Percentiles rank a stretch among this genome's conserved stretches.
These are phyloP conservation scores for Ustilago trichophora DNA, from an alignment of 1,284 basidiomycete species.

Conservation along the genomic window DNA sequence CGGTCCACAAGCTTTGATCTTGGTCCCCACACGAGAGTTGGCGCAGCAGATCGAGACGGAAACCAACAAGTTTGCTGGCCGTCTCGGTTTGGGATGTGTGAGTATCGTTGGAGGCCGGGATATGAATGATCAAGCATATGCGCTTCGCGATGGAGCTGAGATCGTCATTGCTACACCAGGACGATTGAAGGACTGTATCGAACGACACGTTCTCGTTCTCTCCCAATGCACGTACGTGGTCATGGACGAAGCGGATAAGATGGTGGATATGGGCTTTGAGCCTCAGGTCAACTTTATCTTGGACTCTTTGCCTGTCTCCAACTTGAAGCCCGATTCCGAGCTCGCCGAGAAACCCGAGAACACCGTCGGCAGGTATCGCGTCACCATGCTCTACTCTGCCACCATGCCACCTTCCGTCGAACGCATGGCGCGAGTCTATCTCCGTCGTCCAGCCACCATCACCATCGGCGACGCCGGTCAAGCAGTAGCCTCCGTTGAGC, in stretches of 20 bases:
- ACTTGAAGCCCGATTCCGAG: slow-evolving; percentile 79
- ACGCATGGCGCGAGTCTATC: slow-evolving; percentile 89
- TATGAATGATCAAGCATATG: slow-evolving; percentile 96
- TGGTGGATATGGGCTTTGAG: slow-evolving; percentile 98
- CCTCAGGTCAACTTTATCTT: slow-evolving; percentile 92
- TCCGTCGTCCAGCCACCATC: slow-evolving; percentile 89
- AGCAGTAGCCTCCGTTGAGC: slow-evolving; percentile 96
- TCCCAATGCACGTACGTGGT: slow-evolving; percentile 97
- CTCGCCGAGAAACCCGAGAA: slow-evolving; percentile 64
- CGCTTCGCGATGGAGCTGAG: slow-evolving; percentile 91
- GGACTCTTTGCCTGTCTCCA: slow-evolving; percentile 85
- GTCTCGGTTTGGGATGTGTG: slow-evolving; percentile 88
- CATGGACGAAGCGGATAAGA: slow-evolving; percentile 99
- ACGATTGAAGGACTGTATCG: slow-evolving; percentile 95
- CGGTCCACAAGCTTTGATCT: slow-evolving; percentile 90
- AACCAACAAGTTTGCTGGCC: slow-evolving; percentile 85
- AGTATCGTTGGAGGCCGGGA: slow-evolving; percentile 94
- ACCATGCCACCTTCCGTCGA: slow-evolving; percentile 98
- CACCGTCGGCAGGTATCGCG: slow-evolving; percentile 52
- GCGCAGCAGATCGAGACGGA: slow-evolving; percentile 97
- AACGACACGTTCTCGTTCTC: slow-evolving; percentile 91
- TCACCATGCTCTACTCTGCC: slow-evolving; percentile 85
- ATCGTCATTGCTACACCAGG: slow-evolving; percentile 99
- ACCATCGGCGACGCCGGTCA: slow-evolving; percentile 97
- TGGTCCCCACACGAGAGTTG: slow-evolving; percentile 95